phyloP scores from a whole-genome alignment of 805 yeast genomes.

The Wickerhamomyces queroliae region DNA sequence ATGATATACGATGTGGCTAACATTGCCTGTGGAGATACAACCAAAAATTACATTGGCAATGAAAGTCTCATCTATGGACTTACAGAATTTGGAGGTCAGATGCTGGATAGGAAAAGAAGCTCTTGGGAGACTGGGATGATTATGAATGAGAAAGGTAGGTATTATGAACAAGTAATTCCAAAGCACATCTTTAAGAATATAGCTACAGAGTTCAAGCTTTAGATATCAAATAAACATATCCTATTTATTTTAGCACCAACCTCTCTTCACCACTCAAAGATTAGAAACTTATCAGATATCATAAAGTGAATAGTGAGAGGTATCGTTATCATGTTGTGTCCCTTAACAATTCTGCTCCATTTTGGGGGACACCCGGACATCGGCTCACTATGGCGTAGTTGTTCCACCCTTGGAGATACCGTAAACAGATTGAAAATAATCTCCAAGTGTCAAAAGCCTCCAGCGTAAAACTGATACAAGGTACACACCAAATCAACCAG shows the following conservation, averaged over 20 bases:
- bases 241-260: no score
- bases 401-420: no score
- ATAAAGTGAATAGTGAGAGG: no score
- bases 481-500: no score
- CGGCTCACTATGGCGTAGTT: no score
- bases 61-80: conserved; percentile 60
- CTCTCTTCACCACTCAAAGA: no score
- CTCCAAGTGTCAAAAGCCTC: background rate
- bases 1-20: conserved; percentile 67
- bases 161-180: conserved; percentile 30
- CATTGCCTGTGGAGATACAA: conserved; percentile 34
- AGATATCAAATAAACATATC: background rate
- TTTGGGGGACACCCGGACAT: background rate
- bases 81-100: conserved; percentile 48
- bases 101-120: conserved; percentile 41
- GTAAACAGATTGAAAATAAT: background rate
- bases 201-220: conserved; percentile 12
- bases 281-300: no score
- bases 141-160: conserved; percentile 22
- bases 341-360: background rate
- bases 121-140: conserved; percentile 53
- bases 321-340: background rate
- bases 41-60: conserved; percentile 41
- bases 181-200: conserved; percentile 15
- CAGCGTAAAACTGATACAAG: no score